Evolutionary conservation across 148 eudicot genomes (phyloP).

Genomic region (Cornus controversa): DNA sequence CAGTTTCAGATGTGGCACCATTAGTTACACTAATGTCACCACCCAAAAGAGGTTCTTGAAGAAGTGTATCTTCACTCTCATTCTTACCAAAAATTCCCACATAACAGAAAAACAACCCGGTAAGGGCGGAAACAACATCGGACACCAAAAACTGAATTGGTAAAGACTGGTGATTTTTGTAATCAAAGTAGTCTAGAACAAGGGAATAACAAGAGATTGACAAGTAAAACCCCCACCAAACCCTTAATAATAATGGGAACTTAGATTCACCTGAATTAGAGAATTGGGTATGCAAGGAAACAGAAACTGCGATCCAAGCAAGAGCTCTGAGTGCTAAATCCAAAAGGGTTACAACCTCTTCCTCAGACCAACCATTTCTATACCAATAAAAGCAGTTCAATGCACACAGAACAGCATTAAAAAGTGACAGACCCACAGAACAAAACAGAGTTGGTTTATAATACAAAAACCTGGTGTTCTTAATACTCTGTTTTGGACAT

Average conservation of each 20-base stretch:
- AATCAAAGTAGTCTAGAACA: conserved; percentile 25
- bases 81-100: conserved; percentile 34
- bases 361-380: conserved; percentile 56
- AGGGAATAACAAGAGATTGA: conserved; percentile 51
- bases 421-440: conserved; percentile 33
- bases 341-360: conserved; percentile 31
- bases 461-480: conserved; percentile 23
- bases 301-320: conserved; percentile 40
- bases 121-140: conserved; percentile 36
- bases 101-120: conserved; percentile 38
- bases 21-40: conserved; percentile 19
- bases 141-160: conserved; percentile 34
- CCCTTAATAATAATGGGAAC: conserved; percentile 54
- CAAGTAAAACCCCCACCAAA: conserved; percentile 72
- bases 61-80: conserved; percentile 17
- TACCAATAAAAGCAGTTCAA: conserved; percentile 56
- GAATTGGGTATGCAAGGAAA: conserved; percentile 36
- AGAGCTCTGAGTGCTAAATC: conserved; percentile 42
- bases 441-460: conserved; percentile 34
- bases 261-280: conserved; percentile 25
- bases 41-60: conserved; percentile 51
- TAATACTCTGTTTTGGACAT: conserved; percentile 17
- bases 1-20: background rate
- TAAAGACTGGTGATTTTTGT: conserved; percentile 16
- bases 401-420: conserved; percentile 37